Evolutionary conservation across 257 asterid species (phyloP), one percentile per base, ranked within the genome.

Genomic region (Nicotiana knightiana): DNA sequence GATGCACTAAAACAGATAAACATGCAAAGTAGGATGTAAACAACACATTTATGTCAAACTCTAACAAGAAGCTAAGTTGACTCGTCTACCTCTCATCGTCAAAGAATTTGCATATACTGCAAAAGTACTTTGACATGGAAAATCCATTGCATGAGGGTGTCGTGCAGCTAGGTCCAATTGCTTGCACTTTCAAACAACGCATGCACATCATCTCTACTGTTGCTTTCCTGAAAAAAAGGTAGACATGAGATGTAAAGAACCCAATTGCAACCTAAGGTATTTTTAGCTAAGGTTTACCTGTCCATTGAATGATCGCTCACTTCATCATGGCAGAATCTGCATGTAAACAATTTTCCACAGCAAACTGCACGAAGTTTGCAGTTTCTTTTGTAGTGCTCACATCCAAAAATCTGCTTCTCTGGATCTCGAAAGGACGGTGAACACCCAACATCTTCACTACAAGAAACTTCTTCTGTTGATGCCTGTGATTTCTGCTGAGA

Each of bases 401-500:
- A 88, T 37, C 90, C 90, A 76, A 82, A 88, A 62, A 79, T 67
- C 65, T 84, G 79, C 70, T 84, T 84, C 55, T 88, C 87, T 61
- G 81, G 55, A 82, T 86, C 89, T 59, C 85, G 87, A 79, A 81
- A 88, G 43, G 89, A 81, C 21, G 91, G 91, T 37, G 87, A 85
- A 82, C 81, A 79, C 71, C 82, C 90, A 81, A 24, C 48, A 64
- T 85, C 86, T 79, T 85, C 87, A 57, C 70, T 58, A 67, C 11
- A n/a, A 17, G 89, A 81, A 51, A 81, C 79, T 81, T 86, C 87
- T 67, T 83, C 88, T 39, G 54, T 48, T 76, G 84, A 78, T 70
- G 86, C 87, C 81, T 88, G 91, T 81, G 87, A 85, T 79, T 86
- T 88, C 81, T 88, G 91, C 83, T 88, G 91, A 83, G 88, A 85